Base-by-base conservation (phyloP, 2,329 filamentous ascomycete genomes). In the Dendryphion nanum region DNA sequence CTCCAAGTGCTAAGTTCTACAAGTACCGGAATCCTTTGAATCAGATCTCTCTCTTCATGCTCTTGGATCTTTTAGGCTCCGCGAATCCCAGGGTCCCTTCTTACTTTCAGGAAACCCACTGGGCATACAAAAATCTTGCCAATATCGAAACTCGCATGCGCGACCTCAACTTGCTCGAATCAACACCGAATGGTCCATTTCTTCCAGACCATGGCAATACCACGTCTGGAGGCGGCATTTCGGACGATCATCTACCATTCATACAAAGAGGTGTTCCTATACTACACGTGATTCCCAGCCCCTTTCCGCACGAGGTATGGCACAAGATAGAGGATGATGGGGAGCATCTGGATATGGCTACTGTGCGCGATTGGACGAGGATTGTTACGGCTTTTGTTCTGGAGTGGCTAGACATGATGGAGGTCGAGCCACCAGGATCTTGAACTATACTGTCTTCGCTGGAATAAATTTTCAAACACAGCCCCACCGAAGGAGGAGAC, bases 221-320 rank as follows among this genome's bases (percentile, higher is more conserved):
- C 1, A 46, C 45, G 38, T 40, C 45, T 4, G 31, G 8, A 6
- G 63, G 67, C n/a, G 66, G 72, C 12, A 79, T 95, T 7, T 75
- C 82, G 46, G 93, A 98, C 60, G 93, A 98, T 57, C 93, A 98
- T 62, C 65, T 96, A 4, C 93, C 93, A 1, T 98, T 98, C 55
- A 81, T 97, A 75, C 72, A 72, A 23, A 79, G 88, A 23, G 93
- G 93, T 1, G 91, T 97, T 0, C 84, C 94, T 18, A 76, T 97
- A 13, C 66, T 98, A 41, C 93, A 98, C 67, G 66, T 98, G 18
- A 97, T 98, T 40, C 89, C 91, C 0, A 76, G 73, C 4, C 84
- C 84, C 0, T 97, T 97, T 60, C 90, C 90, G 0, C 23, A 26
- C 23, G 36, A 50, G 0, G 85, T 94, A 2, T 98, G 93, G 93